Evolutionary conservation across 345 rosid genomes (phyloP), one percentile per base, ranked within the genome.

Genomic region (Anastatica hierochuntica): DNA sequence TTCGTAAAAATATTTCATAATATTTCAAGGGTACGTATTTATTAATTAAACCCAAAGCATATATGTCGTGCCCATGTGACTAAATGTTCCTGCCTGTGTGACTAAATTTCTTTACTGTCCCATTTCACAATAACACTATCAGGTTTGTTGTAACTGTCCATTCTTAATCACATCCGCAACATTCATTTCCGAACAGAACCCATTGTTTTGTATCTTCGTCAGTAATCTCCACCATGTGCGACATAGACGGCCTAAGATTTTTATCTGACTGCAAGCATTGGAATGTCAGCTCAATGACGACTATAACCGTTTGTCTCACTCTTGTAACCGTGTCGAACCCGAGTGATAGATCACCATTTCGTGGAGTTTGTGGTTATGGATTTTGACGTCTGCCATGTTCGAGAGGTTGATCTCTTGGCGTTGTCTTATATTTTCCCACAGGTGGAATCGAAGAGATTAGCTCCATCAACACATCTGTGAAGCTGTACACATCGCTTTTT

Each of bases 281-380:
- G 70, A 87, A 87, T 21, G 92, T 95, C 39, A 90, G 62, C 74
- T 84, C 95, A 17, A 92, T 92, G 7, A 87, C 96, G 0, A 79
- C 79, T 19, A 51, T 71, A 30, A 90, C 81, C 70, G 63, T 73
- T 45, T 56, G 62, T 56, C 74, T 64, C 10, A 69, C 74, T 18
- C 64, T 56, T 49, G 66, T 18, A 51, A 87, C 83, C 7, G 78
- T 66, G 8, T 84, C 85, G 2, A 73, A 90, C 53, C 96, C 96
- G 1, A 90, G 95, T 33, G 64, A 43, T 1, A 26, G 63, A 53
- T 87, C 16, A 90, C 92, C 21, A 90, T 84, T 60, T 84, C 87
- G 9, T 76, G 77, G 54, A 90, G 37, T 8, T 75, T 68, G 0
- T 63, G 68, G 60, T 60, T 74, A 45, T 77, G 89, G 55, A 87